Percentiles rank a stretch among this genome's conserved stretches.
Conservation (phyloP, 2,329 filamentous ascomycete genomes). For the Dactylonectria estremocensis region DNA sequence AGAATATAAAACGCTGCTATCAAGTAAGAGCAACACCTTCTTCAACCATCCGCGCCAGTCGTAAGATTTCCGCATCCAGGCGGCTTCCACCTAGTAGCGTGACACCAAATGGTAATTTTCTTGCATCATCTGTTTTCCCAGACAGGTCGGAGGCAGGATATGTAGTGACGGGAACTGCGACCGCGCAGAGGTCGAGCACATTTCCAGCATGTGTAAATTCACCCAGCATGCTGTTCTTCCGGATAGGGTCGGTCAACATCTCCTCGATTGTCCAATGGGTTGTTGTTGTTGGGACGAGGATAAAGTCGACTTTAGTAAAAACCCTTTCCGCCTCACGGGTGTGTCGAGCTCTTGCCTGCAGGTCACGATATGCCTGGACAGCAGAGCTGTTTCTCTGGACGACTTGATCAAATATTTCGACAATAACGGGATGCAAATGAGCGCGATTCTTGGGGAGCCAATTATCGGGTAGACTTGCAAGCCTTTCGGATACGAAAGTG, state of each 20-base stretch:
- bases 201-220: slow-evolving; percentile 71
- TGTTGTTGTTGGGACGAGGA: slow-evolving; percentile 69
- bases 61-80: slow-evolving; percentile 57
- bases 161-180: slow-evolving; percentile 32
- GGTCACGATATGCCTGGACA: slow-evolving; percentile 63
- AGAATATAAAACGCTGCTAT: slow-evolving; percentile 1
- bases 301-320: slow-evolving; percentile 61
- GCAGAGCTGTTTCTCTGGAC: slow-evolving; percentile 36
- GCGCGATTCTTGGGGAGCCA: slow-evolving; percentile 48
- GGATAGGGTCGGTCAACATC: slow-evolving; percentile 66
- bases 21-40: not conserved
- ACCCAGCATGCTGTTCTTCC: slow-evolving; percentile 64
- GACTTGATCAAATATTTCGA: slow-evolving; percentile 55
- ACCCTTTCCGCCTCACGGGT: slow-evolving; percentile 56
- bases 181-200: slow-evolving; percentile 67
- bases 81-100: slow-evolving; percentile 57
- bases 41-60: slow-evolving; percentile 8
- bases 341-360: slow-evolving; percentile 55
- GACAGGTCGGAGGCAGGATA: slow-evolving; percentile 13
- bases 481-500: slow-evolving; percentile 67
- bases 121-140: slow-evolving; percentile 56
- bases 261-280: slow-evolving; percentile 63
- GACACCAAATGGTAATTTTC: slow-evolving; percentile 60
- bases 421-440: slow-evolving; percentile 60
- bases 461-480: slow-evolving; percentile 60